Evolutionary conservation across 345 rosid species (phyloP).

Genomic region (Eucalyptus cladocalyx): DNA sequence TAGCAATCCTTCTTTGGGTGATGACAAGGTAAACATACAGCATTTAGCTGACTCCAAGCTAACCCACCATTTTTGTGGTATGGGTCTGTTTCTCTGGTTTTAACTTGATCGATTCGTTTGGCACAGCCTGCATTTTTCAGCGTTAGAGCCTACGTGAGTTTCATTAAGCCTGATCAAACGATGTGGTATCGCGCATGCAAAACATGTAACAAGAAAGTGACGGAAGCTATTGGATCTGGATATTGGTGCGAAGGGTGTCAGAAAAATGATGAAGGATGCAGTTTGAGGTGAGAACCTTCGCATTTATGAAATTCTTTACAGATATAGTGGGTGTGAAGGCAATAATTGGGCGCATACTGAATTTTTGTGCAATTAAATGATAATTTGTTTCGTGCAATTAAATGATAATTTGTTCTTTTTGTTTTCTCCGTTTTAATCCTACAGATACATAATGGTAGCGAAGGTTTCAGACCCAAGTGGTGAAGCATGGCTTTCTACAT

Average conservation of each 20-base stretch:
- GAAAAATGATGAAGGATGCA: conserved; percentile 70
- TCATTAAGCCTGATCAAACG: conserved; percentile 76
- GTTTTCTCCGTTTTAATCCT: background rate
- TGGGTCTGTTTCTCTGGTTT: background rate
- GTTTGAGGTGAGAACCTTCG: conserved; percentile 36
- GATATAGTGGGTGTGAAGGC: background rate
- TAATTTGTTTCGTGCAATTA: background rate
- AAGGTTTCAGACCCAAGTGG: conserved; percentile 70
- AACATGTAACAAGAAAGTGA: conserved; percentile 90
- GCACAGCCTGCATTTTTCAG: conserved; percentile 70
- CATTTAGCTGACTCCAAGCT: background rate
- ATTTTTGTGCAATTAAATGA: background rate
- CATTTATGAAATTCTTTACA: background rate
- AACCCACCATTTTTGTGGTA: background rate
- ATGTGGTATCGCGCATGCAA: conserved; percentile 99
- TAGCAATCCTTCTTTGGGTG: conserved; percentile 55
- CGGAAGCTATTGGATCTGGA: conserved; percentile 76
- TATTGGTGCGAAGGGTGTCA: conserved; percentile 99
- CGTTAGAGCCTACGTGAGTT: conserved; percentile 54
- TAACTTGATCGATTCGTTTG: background rate
- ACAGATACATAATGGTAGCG: conserved; percentile 66
- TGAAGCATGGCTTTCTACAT: conserved; percentile 70
- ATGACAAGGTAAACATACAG: conserved; percentile 46
- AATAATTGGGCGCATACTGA: background rate
- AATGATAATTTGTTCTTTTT: background rate